Base-by-base conservation (phyloP, 345 rosid species). In the Pugionium cornutum region DNA sequence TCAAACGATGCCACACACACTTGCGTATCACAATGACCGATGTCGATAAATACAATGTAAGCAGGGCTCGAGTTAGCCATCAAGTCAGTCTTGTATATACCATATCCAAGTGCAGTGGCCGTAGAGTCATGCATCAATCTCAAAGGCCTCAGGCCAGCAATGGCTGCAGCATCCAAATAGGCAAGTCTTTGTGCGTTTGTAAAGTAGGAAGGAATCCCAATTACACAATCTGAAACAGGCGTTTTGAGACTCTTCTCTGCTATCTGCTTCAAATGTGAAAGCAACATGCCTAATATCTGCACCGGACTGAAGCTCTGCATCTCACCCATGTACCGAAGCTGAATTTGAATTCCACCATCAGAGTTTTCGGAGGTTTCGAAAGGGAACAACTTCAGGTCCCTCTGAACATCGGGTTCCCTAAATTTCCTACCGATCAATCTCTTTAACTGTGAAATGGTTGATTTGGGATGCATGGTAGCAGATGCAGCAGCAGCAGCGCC, bases 401-500 rank as follows among this genome's bases (percentile, higher is more conserved):
- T 68, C 47, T 80, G 87, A 58, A 84, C 79, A 63, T 76, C 84
- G 32, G 70, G 67, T 7, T 86, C 91, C 4, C 26, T 48, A 46
- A 79, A 86, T 42, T 67, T 76, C 74, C 77, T 58, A 55, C 85
- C 89, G 53, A 83, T 75, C 75, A 90, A 54, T 54, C 86, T 84
- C 83, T 90, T 90, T 1, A 88, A 54, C 81, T 86, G 90, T 1
- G 86, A 82, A 55, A 90, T 81, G 5, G 92, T 81, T 18, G 87
- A 86, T 62, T 81, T 90, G 2, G 90, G 92, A 76, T 90, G 81
- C 95, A 84, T 83, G 53, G 79, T 80, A 1, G 83, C 83, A 58
- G 95, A 83, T 10, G 92, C 87, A 41, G 90, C 92, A 39, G 90
- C 95, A 54, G 92, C 90, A 7, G 89, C 78, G 7, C 95, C 97